Percentiles rank a stretch among this genome's conserved stretches.
Conservation (phyloP, 2,329 filamentous ascomycete genomes). For the Fonsecaea pedrosoi region DNA sequence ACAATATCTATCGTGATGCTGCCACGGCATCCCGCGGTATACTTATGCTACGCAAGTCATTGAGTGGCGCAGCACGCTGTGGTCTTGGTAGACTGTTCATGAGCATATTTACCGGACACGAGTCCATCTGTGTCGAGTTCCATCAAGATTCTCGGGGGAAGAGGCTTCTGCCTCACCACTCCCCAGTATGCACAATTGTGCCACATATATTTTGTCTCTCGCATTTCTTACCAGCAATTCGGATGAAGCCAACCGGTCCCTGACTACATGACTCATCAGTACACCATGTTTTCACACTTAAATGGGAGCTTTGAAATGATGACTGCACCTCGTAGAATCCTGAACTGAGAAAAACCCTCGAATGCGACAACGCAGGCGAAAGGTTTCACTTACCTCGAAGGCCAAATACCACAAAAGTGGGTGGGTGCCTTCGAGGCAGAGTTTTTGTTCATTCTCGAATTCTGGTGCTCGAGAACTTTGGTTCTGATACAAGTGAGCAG, state of each 20-base stretch:
- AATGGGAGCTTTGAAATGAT: conserved; percentile 1
- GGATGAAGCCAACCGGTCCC: not conserved
- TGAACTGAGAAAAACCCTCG: not conserved
- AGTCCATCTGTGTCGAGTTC: not conserved
- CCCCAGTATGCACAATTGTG: not conserved
- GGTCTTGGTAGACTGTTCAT: not conserved
- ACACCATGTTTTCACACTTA: conserved; percentile 1
- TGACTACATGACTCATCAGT: not conserved
- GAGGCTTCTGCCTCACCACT: not conserved
- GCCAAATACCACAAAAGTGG: not conserved
- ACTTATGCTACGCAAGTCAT: not conserved
- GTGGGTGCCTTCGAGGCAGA: not conserved
- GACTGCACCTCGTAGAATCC: not conserved
- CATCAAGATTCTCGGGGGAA: not conserved
- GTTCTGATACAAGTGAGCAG: too few species aligned
- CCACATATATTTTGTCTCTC: not conserved
- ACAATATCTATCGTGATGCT: not conserved
- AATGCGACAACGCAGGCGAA: not conserved
- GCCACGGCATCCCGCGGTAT: not conserved
- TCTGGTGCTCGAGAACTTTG: not conserved
- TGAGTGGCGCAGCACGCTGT: not conserved
- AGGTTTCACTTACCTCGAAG: not conserved
- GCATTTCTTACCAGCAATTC: not conserved
- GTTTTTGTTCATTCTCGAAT: not conserved
- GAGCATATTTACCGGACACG: not conserved